Base-by-base conservation (phyloP, 129 eudicot genomes). In the Artemisia annua region DNA sequence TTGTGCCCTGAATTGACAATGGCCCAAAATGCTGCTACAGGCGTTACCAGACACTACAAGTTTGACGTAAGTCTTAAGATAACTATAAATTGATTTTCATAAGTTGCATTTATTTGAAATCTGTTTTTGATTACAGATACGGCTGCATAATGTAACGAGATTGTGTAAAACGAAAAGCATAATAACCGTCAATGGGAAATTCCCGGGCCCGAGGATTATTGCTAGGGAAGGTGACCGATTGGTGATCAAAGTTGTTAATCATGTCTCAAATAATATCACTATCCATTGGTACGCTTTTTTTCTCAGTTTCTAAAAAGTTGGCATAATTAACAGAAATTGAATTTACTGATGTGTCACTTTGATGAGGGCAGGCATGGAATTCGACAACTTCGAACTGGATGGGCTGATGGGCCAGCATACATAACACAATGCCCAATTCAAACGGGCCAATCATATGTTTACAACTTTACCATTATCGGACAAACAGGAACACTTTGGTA, bases 341-440 rank as follows among this genome's bases (percentile, higher is more conserved):
- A 35, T 5, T 6, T 35, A 35, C 4, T 35, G 43, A 35, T 35
- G 2, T 9, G 17, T 10, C 0, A 17, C n/a, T 68, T 7, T 49
- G 8, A 50, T 15, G 16, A 3, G 85, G 88, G 81, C 81, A 63
- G 49, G 67, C 67, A 63, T 63, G 67, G 67, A 30, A 63, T 63
- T 32, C 49, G 67, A 13, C 67, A 63, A 32, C 67, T 63, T 63
- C 49, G 49, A 1, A 59, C n/a, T 59, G 65, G 43, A 20, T 59
- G 65, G 65, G 43, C 65, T 10, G 90, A 85, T 22, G 90, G 90
- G 49, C 90, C 90, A 15, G 80, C 81, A 13, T 85, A 85, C 59
- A 50, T 85, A 44, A 86, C 90, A 14, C 90, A 86, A 44, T 86
- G 91, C 75, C 91, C 91, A 9, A 86, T 86, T 32, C 91, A 83